Base-by-base conservation (phyloP, 2,329 filamentous ascomycete species). In the Aspergillus melleus region DNA sequence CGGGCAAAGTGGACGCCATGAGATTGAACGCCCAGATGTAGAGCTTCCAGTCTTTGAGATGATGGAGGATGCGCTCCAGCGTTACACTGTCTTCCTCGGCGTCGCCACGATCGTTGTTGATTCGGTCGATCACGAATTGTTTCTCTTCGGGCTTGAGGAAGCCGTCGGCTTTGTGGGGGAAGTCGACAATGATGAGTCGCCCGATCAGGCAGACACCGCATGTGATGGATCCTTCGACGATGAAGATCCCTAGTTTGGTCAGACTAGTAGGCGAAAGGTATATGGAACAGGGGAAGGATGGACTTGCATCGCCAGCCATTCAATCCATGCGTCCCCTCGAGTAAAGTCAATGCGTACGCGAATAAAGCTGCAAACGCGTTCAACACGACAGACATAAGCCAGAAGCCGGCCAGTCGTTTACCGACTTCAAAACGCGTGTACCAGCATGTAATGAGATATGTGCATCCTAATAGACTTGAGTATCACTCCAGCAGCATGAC, bases 131-230 rank as follows among this genome's bases (percentile, higher is more conserved):
- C n/a, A 78, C 66, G 54, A 75, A 69, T 2, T 64, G 60, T 22
- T 68, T 61, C 58, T 69, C 66, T 14, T 62, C 59, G 0, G 62
- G 62, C 4, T 58, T 68, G 5, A 73, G 61, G 60, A 72, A 72
- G 22, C 58, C 58, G 9, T 59, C 63, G n/a, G 70, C 64, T 50
- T 67, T 64, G 46, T 70, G 67, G 5, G 73, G 72, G 63, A 77
- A 78, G 52, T 77, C 76, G n/a, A 78, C 73, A 62, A 80, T 73
- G 49, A 77, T 69, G 57, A 75, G 76, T 59, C 66, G 72, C 5
- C 68, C 69, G 19, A 69, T 20, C 10, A 69, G 57, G 20, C 72
- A 72, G 52, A 77, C 63, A 16, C 66, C 60, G 20, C 69, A 62
- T 9, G 73, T 76, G 16, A 72, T 66, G 2, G 68, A 63, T 2